Conservation (phyloP, 768 basidiomycete species). For the Calocera viscosa region DNA sequence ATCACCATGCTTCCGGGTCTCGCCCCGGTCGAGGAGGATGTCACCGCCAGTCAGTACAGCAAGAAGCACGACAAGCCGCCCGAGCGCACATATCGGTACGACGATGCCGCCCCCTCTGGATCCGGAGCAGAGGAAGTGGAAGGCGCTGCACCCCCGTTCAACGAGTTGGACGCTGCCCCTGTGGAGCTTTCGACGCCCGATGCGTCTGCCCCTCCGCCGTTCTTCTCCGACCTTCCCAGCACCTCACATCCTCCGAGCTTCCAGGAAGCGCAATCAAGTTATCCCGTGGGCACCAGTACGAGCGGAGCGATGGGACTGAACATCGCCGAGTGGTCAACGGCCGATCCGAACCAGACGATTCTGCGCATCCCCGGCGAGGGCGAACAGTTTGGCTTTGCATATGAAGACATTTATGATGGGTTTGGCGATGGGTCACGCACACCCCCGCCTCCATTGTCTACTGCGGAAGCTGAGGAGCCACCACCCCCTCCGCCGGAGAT, state of each 20-base stretch:
- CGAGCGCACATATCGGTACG: conserved; percentile 50
- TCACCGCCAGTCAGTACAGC: conserved; percentile 56
- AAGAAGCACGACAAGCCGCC: conserved; percentile 84
- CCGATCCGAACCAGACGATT: conserved; percentile 24
- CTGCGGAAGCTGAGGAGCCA: conserved; percentile 44
- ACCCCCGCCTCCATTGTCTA: conserved; percentile 35
- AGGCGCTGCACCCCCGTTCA: conserved; percentile 61
- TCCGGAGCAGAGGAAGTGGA: conserved; percentile 59
- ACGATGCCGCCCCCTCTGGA: conserved; percentile 48
- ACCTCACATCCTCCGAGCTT: conserved; percentile 50
- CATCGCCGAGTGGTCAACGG: conserved; percentile 24
- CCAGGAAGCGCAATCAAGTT: conserved; percentile 66
- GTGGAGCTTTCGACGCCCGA: conserved; percentile 75
- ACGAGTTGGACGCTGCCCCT: conserved; percentile 21
- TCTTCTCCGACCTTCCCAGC: conserved; percentile 25
- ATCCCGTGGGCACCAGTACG: conserved; percentile 31
- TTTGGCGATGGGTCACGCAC: conserved; percentile 27
- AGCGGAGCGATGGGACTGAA: not conserved
- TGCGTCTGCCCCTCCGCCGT: conserved; percentile 66
- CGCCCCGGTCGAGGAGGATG: conserved; percentile 68
- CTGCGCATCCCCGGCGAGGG: conserved; percentile 57
- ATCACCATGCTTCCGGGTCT: conserved; percentile 58
- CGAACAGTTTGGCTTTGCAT: conserved; percentile 56
- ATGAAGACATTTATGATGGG: conserved; percentile 69
- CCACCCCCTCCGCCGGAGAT: conserved; percentile 70